Evolutionary conservation across 345 rosid genomes (phyloP), one percentile per base, ranked within the genome.

Genomic region (Hibiscus mutabilis): DNA sequence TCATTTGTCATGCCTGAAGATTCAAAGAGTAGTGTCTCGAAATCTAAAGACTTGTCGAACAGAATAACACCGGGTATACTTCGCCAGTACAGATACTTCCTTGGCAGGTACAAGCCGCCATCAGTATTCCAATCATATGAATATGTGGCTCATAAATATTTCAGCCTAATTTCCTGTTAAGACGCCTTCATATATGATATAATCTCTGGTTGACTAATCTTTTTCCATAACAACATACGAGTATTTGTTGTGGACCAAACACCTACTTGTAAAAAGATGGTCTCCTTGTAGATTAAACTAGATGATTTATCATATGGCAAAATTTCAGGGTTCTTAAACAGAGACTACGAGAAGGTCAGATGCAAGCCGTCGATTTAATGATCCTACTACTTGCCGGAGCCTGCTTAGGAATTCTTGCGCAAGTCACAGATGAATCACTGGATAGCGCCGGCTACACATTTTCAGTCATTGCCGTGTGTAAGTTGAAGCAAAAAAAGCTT

Each of bases 371-470:
- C 60, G 98, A 92, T 83, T 83, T 82, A 33, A 49, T 88, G 47
- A 90, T 92, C 51, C 75, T 92, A n/a, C 82, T 90, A 79, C 81
- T 90, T 44, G 98, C 93, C 47, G 98, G 98, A 78, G 96, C 95
- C 55, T 87, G 89, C 86, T 85, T 92, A 78, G 98, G 95, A 72
- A 86, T 87, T 60, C 96, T 92, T 67, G 90, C 96, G 0, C 86
- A 87, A 75, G 95, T 90, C 73, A 81, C 80, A 21, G 98, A 93
- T 69, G 95, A 84, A 79, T 86, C 91, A n/a, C 84, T 92, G 27
- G 89, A 84, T 25, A 78, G 86, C 70, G 86, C 70, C 21, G 96
- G 98, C 68, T 93, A 90, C 74, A 90, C 96, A 37, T 93, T 82
- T 71, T 85, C 96, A 1, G 90, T 90, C 75, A 90, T 93, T 74